phyloP scores from a whole-genome alignment of 2,329 filamentous ascomycete genomes.

The Xylaria sp. region DNA sequence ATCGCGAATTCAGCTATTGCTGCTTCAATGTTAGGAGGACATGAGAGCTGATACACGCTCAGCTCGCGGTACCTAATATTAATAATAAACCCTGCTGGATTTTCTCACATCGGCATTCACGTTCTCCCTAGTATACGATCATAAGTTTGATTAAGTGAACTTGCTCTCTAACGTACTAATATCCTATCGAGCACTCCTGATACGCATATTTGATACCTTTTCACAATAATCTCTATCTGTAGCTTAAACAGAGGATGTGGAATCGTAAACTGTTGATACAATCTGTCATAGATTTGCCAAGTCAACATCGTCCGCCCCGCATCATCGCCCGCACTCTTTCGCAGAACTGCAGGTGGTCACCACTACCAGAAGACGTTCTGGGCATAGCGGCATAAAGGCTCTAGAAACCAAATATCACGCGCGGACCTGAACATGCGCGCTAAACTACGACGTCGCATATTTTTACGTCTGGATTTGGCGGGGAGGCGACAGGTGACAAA shows the following conservation, averaged over 20 bases:
- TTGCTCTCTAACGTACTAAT: neutral
- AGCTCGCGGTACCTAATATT: constrained; percentile 46
- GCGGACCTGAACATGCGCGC: neutral
- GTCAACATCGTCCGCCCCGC: no score
- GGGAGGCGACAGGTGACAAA: constrained; percentile 44
- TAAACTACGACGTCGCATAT: neutral
- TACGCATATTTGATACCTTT: neutral
- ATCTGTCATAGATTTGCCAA: neutral
- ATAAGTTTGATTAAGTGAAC: neutral
- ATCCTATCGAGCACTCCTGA: neutral
- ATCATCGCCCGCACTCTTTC: neutral
- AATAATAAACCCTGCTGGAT: constrained; percentile 44
- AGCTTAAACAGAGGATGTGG: neutral
- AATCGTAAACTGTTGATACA: neutral
- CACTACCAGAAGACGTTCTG: neutral
- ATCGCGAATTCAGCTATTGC: constrained; percentile 41
- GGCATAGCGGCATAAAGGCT: neutral
- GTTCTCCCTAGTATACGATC: neutral
- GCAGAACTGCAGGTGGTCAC: neutral
- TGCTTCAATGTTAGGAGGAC: constrained; percentile 40
- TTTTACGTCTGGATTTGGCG: neutral
- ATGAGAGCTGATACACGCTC: constrained; percentile 40
- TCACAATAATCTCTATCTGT: neutral
- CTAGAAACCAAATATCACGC: neutral
- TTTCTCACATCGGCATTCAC: constrained; percentile 23